Evolutionary conservation across 2,329 filamentous ascomycete species (phyloP), one percentile per base, ranked within the genome.

Genomic region (Aspergillus flavus): DNA sequence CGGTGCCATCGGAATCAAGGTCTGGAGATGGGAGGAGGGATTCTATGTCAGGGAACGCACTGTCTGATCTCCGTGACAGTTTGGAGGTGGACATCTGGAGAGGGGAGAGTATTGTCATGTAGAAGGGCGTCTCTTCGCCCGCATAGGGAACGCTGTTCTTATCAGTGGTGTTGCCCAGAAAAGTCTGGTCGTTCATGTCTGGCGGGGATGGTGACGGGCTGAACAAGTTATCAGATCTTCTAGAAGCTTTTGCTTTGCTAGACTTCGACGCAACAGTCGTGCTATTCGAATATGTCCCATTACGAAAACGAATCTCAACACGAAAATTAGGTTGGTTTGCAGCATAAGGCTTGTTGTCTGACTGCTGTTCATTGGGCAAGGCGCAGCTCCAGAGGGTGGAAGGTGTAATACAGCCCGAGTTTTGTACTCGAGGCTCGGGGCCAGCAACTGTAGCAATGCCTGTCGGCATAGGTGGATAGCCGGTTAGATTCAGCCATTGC

Each of bases 61-160:
- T 57, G 48, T 67, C 68, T 50, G 69, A 57, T 56, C 82, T 79
- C 64, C 78, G 82, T 41, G 67, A 65, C 4, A 80, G 69, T 21
- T 74, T 75, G 64, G 66, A 66, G 0, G 84, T 82, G 4, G 81
- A 76, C 71, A 75, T 63, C 7, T 77, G 72, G 6, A 73, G 70
- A 0, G 78, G 67, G 6, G 74, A 79, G 12, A 93, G 79, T 60
- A 96, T 83, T 32, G 89, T 92, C 68, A 97, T 91, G 76, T 90
- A 96, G 77, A 97, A 96, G 0, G 94, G 94, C 0, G 94, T 96
- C 10, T 89, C 85, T 78, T 97, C 94, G 67, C 94, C 94, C 1
- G 89, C 89, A 76, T 94, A 97, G 4, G 89, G 85, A 71, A 84
- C 83, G 14, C 85, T 82, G 65, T 92, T 87, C 0, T 85, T 84